Evolutionary conservation across 1,284 basidiomycete species (phyloP).

Genomic region (Farysia itapuensis): DNA sequence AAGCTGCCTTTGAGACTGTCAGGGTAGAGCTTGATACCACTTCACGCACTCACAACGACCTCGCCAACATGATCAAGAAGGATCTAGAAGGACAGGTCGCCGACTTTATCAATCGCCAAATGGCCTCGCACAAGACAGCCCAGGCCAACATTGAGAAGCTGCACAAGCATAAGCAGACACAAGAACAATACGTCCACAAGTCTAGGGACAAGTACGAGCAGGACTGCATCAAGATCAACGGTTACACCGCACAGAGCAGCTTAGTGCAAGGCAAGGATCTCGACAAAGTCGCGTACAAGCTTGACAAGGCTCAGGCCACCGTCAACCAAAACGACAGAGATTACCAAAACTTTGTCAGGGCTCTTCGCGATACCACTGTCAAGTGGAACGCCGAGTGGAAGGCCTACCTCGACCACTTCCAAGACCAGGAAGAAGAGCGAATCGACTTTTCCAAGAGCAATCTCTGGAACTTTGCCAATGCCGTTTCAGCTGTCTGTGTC

Average conservation of each 20-base stretch:
- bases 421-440: constrained; percentile 93
- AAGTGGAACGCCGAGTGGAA: constrained; percentile 97
- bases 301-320: constrained; percentile 85
- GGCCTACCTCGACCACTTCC: constrained; percentile 67
- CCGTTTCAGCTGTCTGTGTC: constrained; percentile 91
- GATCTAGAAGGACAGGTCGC: constrained; percentile 69
- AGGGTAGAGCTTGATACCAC: constrained; percentile 82
- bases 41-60: constrained; percentile 69
- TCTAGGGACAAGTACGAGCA: constrained; percentile 91
- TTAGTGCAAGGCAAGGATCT: constrained; percentile 91
- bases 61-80: constrained; percentile 74
- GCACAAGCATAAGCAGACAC: constrained; percentile 58
- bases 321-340: constrained; percentile 77
- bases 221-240: constrained; percentile 92
- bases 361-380: constrained; percentile 75
- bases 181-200: constrained; percentile 59
- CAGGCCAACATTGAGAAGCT: constrained; percentile 52
- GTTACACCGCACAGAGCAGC: constrained; percentile 88
- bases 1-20: constrained; percentile 75
- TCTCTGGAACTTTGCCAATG: constrained; percentile 94
- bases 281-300: constrained; percentile 83
- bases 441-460: constrained; percentile 92
- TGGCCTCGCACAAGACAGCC: constrained; percentile 44
- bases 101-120: constrained; percentile 50
- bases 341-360: constrained; percentile 81